phyloP scores from a whole-genome alignment of 2,329 filamentous ascomycete species.

The Phialophora chinensis region DNA sequence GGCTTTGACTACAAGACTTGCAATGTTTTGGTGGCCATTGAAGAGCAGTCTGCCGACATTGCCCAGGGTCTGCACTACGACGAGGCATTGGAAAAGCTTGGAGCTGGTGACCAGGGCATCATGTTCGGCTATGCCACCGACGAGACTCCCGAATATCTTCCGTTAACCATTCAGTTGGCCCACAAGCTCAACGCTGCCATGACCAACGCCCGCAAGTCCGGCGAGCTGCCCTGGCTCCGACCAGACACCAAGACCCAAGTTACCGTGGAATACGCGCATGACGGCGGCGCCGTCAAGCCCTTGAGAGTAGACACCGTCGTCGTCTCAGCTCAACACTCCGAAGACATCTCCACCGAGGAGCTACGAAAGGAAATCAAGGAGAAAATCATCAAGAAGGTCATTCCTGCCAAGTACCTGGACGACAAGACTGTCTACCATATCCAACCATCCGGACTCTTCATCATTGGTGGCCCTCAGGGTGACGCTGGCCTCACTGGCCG shows the following conservation, averaged over 20 bases:
- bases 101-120: slow-evolving; percentile 99
- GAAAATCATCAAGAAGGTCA: slow-evolving; percentile 96
- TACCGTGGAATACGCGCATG: slow-evolving; percentile 97
- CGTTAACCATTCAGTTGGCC: slow-evolving; percentile 88
- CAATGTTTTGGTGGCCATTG: slow-evolving; percentile 97
- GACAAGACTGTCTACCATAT: slow-evolving; percentile 97
- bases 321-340: slow-evolving; percentile 91
- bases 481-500: slow-evolving; percentile 97
- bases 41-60: slow-evolving; percentile 98
- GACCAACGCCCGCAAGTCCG: slow-evolving; percentile 85
- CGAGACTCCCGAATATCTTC: slow-evolving; percentile 96
- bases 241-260: slow-evolving; percentile 99
- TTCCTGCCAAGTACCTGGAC: slow-evolving; percentile 89
- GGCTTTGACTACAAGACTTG: slow-evolving; percentile 99
- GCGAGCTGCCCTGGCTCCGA: slow-evolving; percentile 88
- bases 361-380: slow-evolving; percentile 93
- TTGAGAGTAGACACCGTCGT: slow-evolving; percentile 95
- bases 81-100: slow-evolving; percentile 94
- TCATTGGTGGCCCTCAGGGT: slow-evolving; percentile 98
- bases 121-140: slow-evolving; percentile 99
- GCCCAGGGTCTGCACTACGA: slow-evolving; percentile 99
- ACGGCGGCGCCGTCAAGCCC: slow-evolving; percentile 90
- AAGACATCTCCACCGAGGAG: slow-evolving; percentile 86
- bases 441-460: slow-evolving; percentile 97
- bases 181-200: slow-evolving; percentile 98